Conservation (phyloP, 2,329 filamentous ascomycete genomes). For the Tolypocladium nubicola region DNA sequence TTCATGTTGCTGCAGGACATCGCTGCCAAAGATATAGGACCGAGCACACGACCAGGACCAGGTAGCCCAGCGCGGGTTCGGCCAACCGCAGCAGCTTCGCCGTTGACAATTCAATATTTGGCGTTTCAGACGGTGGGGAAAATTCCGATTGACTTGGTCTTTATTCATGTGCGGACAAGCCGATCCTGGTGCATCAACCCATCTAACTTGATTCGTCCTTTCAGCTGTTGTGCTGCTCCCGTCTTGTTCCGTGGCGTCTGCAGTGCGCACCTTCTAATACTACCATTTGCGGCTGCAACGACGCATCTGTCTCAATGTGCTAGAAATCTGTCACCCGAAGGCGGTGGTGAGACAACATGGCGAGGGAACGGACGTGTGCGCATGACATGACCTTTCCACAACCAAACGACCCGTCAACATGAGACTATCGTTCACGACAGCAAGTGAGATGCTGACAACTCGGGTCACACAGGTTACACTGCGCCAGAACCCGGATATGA, state of each 20-base stretch:
- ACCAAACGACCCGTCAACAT: not conserved
- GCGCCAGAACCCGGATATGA: not conserved
- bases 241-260: not conserved
- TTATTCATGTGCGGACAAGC: not conserved
- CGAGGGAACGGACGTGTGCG: not conserved
- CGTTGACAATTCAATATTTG: not conserved
- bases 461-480: not conserved
- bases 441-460: not conserved
- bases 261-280: not conserved
- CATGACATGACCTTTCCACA: not conserved
- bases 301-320: not conserved
- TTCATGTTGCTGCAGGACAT: conserved; percentile 17
- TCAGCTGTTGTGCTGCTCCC: not conserved
- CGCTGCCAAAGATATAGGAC: conserved; percentile 10
- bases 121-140: not conserved
- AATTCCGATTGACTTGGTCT: not conserved
- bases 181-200: not conserved
- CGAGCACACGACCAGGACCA: not conserved
- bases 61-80: not conserved
- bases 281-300: not conserved
- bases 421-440: not conserved
- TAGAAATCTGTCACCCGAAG: too few species aligned
- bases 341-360: too few species aligned
- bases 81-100: not conserved
- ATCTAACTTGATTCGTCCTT: not conserved